These are phyloP conservation scores for Neurospora sp. DNA, from an alignment of 495 filamentous ascomycete species.

Conservation along the genomic window DNA sequence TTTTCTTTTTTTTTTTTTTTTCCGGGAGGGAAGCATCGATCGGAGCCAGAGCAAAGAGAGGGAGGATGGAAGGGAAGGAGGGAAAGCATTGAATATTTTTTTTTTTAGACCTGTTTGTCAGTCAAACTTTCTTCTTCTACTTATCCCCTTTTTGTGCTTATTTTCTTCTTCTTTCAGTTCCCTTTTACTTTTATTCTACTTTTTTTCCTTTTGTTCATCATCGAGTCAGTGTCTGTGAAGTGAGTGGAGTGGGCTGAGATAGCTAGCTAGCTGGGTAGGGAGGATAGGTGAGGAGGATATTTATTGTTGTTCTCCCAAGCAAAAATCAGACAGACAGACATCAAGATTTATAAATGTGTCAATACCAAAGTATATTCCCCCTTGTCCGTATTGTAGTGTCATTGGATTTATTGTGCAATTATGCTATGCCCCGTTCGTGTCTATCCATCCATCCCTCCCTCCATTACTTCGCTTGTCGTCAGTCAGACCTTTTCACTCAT, in stretches of 20 bases:
- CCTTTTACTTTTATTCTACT: constrained; percentile 9
- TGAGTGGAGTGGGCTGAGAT: constrained; percentile 13
- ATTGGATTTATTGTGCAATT: not conserved
- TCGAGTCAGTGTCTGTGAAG: constrained; percentile 3
- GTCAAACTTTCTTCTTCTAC: not conserved
- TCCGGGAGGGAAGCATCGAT: not conserved
- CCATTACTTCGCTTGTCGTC: not conserved
- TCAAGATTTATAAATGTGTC: not conserved
- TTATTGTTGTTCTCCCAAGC: not conserved
- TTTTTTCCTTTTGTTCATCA: constrained; percentile 7
- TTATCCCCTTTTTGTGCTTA: not conserved
- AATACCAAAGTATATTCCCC: not conserved
- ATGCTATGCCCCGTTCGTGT: not conserved
- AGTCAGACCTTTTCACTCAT: not conserved
- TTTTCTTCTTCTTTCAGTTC: constrained; percentile 3
- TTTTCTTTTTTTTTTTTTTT: not conserved
- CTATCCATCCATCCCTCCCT: not conserved
- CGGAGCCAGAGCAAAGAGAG: not conserved
- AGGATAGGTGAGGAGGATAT: constrained; percentile 17
- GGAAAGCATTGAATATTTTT: constrained; percentile 1
- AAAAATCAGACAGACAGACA: not conserved
- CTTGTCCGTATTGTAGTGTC: not conserved
- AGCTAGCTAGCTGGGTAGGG: constrained; percentile 11
- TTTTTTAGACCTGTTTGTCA: not conserved
- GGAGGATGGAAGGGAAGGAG: not conserved